These are phyloP conservation scores for Gastrolobium villosum DNA, from an alignment of 306 rosid genomes.

Conservation along the genomic window DNA sequence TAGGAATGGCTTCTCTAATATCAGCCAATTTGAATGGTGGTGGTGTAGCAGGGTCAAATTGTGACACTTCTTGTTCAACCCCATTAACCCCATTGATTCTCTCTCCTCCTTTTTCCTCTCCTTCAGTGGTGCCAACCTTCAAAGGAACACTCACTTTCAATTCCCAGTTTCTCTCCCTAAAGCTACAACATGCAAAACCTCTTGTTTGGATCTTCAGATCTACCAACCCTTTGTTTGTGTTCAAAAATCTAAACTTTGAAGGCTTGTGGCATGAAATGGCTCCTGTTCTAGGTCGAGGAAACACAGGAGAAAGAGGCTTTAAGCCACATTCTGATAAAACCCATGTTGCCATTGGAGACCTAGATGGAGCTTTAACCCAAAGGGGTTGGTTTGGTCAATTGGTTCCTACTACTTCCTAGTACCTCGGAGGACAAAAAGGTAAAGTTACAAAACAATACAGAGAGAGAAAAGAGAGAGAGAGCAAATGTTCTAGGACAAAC, in stretches of 20 bases:
- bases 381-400: not conserved
- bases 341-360: conserved; percentile 80
- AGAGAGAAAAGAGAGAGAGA: not conserved
- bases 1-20: conserved; percentile 88
- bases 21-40: conserved; percentile 88
- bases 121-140: conserved; percentile 62
- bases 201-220: conserved; percentile 53
- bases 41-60: conserved; percentile 76
- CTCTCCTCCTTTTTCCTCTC: conserved; percentile 51
- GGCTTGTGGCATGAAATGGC: conserved; percentile 49
- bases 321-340: conserved; percentile 88
- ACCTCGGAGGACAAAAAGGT: conserved; percentile 39
- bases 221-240: conserved; percentile 43
- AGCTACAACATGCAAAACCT: conserved; percentile 37
- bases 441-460: not conserved
- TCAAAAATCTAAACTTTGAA: conserved; percentile 53
- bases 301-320: conserved; percentile 69
- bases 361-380: conserved; percentile 40
- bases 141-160: conserved; percentile 82
- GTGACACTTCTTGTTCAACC: conserved; percentile 46
- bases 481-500: conserved; percentile 8
- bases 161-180: conserved; percentile 65
- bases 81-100: conserved; percentile 48
- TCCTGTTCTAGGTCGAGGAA: conserved; percentile 59
- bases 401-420: conserved; percentile 19